Conservation (phyloP, 2,329 filamentous ascomycete genomes). For the Colletotrichum zoysiae region DNA sequence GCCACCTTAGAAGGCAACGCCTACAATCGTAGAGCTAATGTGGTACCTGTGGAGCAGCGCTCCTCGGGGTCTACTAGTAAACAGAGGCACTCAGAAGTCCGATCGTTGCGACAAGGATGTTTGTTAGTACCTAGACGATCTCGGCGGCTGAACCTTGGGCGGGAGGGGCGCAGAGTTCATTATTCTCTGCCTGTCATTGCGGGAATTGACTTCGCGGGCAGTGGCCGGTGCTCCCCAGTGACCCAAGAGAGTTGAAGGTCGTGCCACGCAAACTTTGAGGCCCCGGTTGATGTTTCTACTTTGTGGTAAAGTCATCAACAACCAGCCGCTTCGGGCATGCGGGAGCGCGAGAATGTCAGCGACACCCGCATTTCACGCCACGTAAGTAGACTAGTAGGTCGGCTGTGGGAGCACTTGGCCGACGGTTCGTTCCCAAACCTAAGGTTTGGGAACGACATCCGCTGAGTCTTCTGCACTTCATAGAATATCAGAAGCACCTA, state of each 20-base stretch:
- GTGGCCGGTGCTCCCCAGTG: not conserved
- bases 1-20: not conserved
- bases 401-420: not conserved
- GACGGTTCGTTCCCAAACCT: not conserved
- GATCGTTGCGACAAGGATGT: slow-evolving; percentile 19
- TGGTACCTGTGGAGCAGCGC: not conserved
- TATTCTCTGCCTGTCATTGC: not conserved
- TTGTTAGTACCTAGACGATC: not conserved
- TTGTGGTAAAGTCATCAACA: not conserved
- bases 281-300: not conserved
- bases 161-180: slow-evolving; percentile 4
- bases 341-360: not conserved
- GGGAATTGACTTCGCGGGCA: slow-evolving; percentile 28
- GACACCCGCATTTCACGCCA: not conserved
- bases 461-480: not conserved
- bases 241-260: not conserved
- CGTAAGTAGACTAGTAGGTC: not conserved
- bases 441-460: not conserved
- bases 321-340: not conserved
- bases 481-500: not conserved
- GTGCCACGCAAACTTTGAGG: not conserved
- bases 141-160: slow-evolving; percentile 4
- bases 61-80: slow-evolving; percentile 4
- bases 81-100: slow-evolving; percentile 22
- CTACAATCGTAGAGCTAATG: not conserved